Base-by-base conservation (phyloP, 1,139 yeast genomes). In the Debaryomyces udenii region DNA sequence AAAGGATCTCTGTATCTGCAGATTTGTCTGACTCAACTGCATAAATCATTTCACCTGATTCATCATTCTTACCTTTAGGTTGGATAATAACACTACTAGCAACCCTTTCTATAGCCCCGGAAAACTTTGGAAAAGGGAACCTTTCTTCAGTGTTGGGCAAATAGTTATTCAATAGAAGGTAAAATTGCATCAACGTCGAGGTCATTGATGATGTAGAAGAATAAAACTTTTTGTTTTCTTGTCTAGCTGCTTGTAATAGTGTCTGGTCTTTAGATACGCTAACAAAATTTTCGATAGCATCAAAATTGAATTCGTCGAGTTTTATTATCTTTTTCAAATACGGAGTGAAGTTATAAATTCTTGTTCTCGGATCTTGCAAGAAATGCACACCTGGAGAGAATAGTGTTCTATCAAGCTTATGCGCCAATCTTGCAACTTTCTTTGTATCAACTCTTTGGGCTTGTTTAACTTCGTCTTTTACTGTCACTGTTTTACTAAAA, bases 201-300 rank as follows among this genome's bases (percentile, higher is more conserved):
- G 98, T 90, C 86, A 93, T 76, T 2, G 96, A 86, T 16, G 96
- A 86, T 0, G 98, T 90, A 0, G 97, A 89, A 1, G 95, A 86
- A 46, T 79, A 80, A 57, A 74, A 91, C 43, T 68, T 72, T 42
- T 56, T 57, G 17, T 54, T 47, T 18, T 70, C 64, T 13, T 63
- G 55, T 17, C 64, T 51, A 0, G 95, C 83, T 11, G 85, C 61
- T 7, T 65, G 46, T 0, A 78, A 56, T 38, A 91, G 65, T 1
- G 56, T 59, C 9, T 59, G 48, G 62, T 90, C 96, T 52, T 80
- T 78, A 2, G 88, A 79, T 0, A 95, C 84, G 0, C 89, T 77
- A 4, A 81, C 76, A 53, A 83, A 90, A 3, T 66, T 59, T 2
- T 80, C 68, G 2, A 86, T 66, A 9, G 76, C 69, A 27, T 74